Percentiles rank a stretch among this genome's conserved stretches.
phyloP scores from a whole-genome alignment of 1,284 basidiomycete genomes.

The Ganoderma resinaceum region DNA sequence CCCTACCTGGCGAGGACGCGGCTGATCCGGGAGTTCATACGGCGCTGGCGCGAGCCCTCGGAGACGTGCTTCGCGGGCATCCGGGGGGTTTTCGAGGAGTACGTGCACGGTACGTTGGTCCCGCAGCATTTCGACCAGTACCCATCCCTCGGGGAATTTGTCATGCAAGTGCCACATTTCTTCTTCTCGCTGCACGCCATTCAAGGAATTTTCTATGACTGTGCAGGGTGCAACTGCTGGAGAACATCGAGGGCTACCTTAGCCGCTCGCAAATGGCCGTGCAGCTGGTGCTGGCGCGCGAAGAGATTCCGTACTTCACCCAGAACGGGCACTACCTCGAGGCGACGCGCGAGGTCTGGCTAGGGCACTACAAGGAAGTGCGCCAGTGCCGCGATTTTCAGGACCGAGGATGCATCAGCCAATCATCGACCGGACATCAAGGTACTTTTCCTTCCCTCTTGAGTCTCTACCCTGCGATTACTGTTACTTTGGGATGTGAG shows the following conservation, averaged over 20 bases:
- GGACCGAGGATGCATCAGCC: neutral
- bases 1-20: slow-evolving; percentile 56
- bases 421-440: neutral
- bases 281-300: slow-evolving; percentile 36
- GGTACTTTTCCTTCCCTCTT: neutral
- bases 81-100: slow-evolving; percentile 31
- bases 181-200: neutral
- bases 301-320: slow-evolving; percentile 40
- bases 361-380: slow-evolving; percentile 27
- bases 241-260: slow-evolving; percentile 13
- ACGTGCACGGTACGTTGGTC: slow-evolving; percentile 31
- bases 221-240: slow-evolving; percentile 17
- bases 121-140: slow-evolving; percentile 44
- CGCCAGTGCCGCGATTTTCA: neutral
- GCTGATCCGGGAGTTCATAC: slow-evolving; percentile 49
- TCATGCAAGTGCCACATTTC: slow-evolving; percentile 43
- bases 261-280: slow-evolving; percentile 21
- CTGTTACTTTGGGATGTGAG: too few species aligned
- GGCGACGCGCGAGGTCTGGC: slow-evolving; percentile 29
- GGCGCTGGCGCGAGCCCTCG: slow-evolving; percentile 49
- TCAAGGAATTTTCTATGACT: neutral
- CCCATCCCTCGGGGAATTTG: slow-evolving; percentile 35
- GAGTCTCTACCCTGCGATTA: neutral
- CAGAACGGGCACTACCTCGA: slow-evolving; percentile 42
- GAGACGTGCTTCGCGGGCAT: slow-evolving; percentile 48